Percentiles rank a stretch among this genome's conserved stretches.
Evolutionary conservation across 2,329 filamentous ascomycete genomes (phyloP).

Genomic region (Scleromitrula shiraiana): DNA sequence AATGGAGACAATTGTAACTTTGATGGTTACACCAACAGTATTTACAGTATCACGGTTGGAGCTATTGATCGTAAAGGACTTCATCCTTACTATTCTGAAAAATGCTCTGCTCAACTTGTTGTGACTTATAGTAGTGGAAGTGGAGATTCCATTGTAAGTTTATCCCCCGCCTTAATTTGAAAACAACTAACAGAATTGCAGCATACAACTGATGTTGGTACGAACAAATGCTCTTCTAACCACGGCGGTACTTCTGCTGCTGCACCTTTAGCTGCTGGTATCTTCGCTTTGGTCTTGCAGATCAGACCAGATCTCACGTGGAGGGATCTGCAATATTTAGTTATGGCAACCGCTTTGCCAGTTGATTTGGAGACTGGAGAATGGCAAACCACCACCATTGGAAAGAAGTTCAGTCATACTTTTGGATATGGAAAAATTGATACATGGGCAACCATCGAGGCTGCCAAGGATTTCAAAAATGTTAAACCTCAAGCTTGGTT

Average conservation of each 20-base stretch:
- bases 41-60: constrained; percentile 96
- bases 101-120: constrained; percentile 89
- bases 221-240: constrained; percentile 66
- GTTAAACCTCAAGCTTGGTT: constrained; percentile 96
- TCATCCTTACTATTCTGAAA: constrained; percentile 96
- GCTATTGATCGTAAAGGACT: constrained; percentile 78
- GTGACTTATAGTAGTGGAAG: constrained; percentile 94
- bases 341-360: constrained; percentile 74
- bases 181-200: constrained; percentile 27
- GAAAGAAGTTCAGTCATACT: constrained; percentile 84
- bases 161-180: background rate
- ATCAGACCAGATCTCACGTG: constrained; percentile 81
- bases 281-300: constrained; percentile 81
- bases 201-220: constrained; percentile 92
- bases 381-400: constrained; percentile 75
- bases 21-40: constrained; percentile 98
- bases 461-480: constrained; percentile 73
- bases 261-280: constrained; percentile 83
- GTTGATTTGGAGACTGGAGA: constrained; percentile 65
- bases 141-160: constrained; percentile 67
- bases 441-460: constrained; percentile 74
- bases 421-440: constrained; percentile 96
- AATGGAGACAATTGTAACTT: constrained; percentile 97
- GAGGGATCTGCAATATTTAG: constrained; percentile 91
- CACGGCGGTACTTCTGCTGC: constrained; percentile 96